These are phyloP conservation scores for Magnolia kwangsiensis DNA, from an alignment of 164 flowering plant species.

Conservation along the genomic window DNA sequence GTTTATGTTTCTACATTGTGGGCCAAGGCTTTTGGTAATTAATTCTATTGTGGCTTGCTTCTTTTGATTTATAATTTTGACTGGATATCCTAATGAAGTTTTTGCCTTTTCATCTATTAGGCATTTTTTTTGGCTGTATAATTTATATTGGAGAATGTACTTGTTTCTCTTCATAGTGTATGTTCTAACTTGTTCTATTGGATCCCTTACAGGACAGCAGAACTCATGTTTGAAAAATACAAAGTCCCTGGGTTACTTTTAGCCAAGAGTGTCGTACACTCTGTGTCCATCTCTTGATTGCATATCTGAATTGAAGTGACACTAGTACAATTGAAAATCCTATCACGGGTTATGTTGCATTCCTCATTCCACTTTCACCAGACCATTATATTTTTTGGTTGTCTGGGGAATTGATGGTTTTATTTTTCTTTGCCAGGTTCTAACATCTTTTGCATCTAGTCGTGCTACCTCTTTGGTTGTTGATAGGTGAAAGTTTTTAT, in stretches of 20 bases:
- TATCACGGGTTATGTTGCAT: no score
- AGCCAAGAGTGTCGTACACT: conserved; percentile 95
- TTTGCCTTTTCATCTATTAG: neutral
- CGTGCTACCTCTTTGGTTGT: conserved; percentile 96
- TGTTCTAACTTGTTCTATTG: neutral
- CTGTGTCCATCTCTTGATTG: conserved; percentile 8
- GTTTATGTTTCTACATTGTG: no score
- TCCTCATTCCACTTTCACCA: neutral
- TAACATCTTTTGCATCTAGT: conserved; percentile 96
- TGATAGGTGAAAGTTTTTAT: conserved; percentile 57
- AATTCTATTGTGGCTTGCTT: neutral
- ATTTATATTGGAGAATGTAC: neutral
- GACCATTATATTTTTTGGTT: neutral
- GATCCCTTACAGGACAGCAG: conserved; percentile 66
- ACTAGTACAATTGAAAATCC: neutral
- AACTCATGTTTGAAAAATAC: conserved; percentile 97
- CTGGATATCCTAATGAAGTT: neutral
- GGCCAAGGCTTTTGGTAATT: neutral
- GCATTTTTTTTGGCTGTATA: neutral
- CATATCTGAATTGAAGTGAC: neutral
- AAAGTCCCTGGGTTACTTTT: conserved; percentile 89
- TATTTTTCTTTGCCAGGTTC: conserved; percentile 49
- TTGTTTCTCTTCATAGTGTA: neutral
- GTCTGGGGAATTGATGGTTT: neutral
- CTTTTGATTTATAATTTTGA: neutral